These are phyloP conservation scores for Diaporthe caulivora DNA, from an alignment of 2,329 filamentous ascomycete genomes.

Conservation along the genomic window DNA sequence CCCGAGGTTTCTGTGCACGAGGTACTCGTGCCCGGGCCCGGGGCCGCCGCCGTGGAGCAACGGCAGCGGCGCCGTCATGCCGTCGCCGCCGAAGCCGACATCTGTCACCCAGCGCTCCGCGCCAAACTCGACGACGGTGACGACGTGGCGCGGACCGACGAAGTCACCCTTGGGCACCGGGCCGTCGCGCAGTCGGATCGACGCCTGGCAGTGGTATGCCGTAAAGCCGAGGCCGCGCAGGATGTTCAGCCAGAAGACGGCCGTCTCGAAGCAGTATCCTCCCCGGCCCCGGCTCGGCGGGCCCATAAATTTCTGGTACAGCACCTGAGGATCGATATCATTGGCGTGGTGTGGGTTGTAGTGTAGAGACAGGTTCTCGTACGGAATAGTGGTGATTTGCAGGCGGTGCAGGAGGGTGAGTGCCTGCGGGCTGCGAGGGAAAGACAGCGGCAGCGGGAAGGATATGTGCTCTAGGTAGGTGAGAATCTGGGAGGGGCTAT, in stretches of 20 bases:
- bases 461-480: constrained; percentile 35
- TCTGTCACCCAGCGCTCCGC: constrained; percentile 67
- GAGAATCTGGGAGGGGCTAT: constrained; percentile 29
- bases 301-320: constrained; percentile 63
- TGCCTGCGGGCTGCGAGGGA: constrained; percentile 49
- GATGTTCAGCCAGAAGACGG: constrained; percentile 60
- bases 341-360: constrained; percentile 57
- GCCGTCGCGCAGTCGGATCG: constrained; percentile 56
- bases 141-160: constrained; percentile 63
- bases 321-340: constrained; percentile 57
- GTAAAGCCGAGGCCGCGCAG: constrained; percentile 45
- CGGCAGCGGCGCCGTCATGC: constrained; percentile 68
- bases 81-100: constrained; percentile 74
- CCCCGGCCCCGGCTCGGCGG: constrained; percentile 56
- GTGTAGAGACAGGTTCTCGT: constrained; percentile 69
- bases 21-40: constrained; percentile 49
- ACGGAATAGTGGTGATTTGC: constrained; percentile 65
- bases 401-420: constrained; percentile 56
- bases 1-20: constrained; percentile 61
- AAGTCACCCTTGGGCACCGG: constrained; percentile 57
- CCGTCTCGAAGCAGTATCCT: constrained; percentile 73
- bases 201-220: constrained; percentile 60
- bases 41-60: constrained; percentile 47
- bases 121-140: constrained; percentile 69
- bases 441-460: constrained; percentile 33